These are phyloP conservation scores for Beauveria medogensis DNA, from an alignment of 2,329 filamentous ascomycete species.

Conservation along the genomic window DNA sequence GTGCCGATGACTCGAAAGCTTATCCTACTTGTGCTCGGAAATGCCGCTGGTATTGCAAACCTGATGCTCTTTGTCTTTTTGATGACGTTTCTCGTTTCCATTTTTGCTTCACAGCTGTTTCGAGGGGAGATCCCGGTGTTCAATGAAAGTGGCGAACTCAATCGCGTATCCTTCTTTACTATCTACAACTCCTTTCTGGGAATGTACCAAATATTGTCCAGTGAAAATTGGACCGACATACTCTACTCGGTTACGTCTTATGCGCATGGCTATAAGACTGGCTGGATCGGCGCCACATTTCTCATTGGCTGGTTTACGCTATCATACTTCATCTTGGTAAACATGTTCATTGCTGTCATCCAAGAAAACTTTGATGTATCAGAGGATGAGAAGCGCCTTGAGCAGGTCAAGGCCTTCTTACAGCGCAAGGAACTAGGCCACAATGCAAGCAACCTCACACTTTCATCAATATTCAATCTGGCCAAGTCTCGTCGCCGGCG, in stretches of 20 bases:
- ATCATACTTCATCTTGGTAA: conserved; percentile 89
- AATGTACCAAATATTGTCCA: conserved; percentile 96
- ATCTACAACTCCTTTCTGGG: conserved; percentile 95
- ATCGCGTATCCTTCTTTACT: conserved; percentile 71
- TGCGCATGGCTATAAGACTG: conserved; percentile 57
- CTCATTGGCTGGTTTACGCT: conserved; percentile 94
- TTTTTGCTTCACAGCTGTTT: conserved; percentile 89
- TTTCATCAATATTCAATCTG: conserved; percentile 63
- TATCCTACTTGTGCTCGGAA: conserved; percentile 81
- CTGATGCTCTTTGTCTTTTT: conserved; percentile 94
- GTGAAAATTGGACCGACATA: conserved; percentile 89
- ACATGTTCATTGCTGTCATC: conserved; percentile 99
- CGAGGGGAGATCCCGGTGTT: conserved; percentile 68
- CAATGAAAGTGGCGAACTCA: conserved; percentile 53
- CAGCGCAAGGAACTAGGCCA: conserved; percentile 80
- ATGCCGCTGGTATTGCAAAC: conserved; percentile 85
- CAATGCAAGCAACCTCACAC: conserved; percentile 63
- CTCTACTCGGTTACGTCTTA: conserved; percentile 74
- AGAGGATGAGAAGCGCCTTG: conserved; percentile 92
- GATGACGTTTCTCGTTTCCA: conserved; percentile 86
- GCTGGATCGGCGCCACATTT: conserved; percentile 89
- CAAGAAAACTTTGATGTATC: conserved; percentile 99
- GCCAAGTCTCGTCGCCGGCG: conserved; percentile 51
- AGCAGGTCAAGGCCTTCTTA: conserved; percentile 92
- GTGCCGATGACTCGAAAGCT: conserved; percentile 81